A percentile compares a stretch with the other conserved stretches of the same genome.
Evolutionary conservation across 2,329 filamentous ascomycete species (phyloP).

Genomic region (Ophiostoma montium): DNA sequence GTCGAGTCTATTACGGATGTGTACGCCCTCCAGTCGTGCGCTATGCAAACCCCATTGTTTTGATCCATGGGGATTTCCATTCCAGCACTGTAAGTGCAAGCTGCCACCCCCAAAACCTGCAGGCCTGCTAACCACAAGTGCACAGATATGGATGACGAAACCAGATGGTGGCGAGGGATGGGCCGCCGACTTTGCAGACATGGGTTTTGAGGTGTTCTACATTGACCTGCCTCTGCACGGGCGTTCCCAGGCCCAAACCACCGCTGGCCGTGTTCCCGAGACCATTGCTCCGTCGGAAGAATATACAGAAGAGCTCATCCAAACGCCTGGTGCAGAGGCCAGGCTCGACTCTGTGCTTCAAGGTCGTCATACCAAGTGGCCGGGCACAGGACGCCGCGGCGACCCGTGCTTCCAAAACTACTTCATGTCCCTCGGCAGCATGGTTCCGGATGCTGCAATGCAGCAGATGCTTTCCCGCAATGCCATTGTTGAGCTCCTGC

Average conservation of each 20-base stretch:
- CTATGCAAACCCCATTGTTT: conserved; percentile 16
- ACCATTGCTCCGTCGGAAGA: conserved; percentile 7
- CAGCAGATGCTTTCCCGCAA: conserved; percentile 8
- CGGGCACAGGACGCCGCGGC: conserved; percentile 25
- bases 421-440: conserved; percentile 27
- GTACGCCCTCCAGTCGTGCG: background rate
- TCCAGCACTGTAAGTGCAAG: conserved; percentile 20
- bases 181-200: conserved; percentile 28
- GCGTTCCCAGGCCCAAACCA: conserved; percentile 15
- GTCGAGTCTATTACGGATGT: conserved; percentile 3
- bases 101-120: background rate
- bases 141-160: conserved; percentile 29
- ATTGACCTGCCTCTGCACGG: conserved; percentile 28
- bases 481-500: conserved; percentile 7
- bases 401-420: conserved; percentile 36
- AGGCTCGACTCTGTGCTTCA: background rate
- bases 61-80: conserved; percentile 25
- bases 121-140: background rate
- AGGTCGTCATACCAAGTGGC: conserved; percentile 25
- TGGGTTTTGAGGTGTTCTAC: conserved; percentile 29
- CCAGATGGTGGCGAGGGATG: conserved; percentile 32
- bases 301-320: background rate
- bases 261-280: conserved; percentile 13
- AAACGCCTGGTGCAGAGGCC: conserved; percentile 6
- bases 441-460: conserved; percentile 17